phyloP scores from a whole-genome alignment of 2,329 filamentous ascomycete genomes.

The Monilinia polystroma region DNA sequence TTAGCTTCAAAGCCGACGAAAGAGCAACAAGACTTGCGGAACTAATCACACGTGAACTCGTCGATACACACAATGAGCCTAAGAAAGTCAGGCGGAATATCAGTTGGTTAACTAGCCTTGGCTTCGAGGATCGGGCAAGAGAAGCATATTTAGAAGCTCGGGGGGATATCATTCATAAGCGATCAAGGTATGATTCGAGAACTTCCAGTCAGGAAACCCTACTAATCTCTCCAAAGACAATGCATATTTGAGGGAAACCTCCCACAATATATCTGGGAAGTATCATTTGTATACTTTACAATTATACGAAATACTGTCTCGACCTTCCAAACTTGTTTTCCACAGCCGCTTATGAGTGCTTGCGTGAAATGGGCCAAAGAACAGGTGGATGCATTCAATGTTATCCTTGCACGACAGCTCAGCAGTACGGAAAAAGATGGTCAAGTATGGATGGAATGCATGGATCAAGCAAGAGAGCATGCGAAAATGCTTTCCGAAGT shows the following conservation, averaged over 20 bases:
- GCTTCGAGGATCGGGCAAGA: constrained; percentile 85
- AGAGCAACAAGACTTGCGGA: constrained; percentile 74
- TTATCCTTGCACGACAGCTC: constrained; percentile 76
- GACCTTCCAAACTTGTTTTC: constrained; percentile 85
- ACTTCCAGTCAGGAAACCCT: neutral
- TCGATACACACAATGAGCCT: constrained; percentile 74
- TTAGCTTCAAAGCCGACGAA: constrained; percentile 87
- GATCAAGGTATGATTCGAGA: constrained; percentile 64
- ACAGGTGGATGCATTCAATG: constrained; percentile 87
- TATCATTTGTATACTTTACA: constrained; percentile 94
- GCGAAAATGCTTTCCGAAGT: constrained; percentile 78
- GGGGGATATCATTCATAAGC: constrained; percentile 73
- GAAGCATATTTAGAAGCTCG: constrained; percentile 83
- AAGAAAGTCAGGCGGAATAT: constrained; percentile 78
- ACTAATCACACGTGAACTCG: constrained; percentile 73
- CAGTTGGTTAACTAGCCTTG: constrained; percentile 79
- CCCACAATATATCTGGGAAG: constrained; percentile 88
- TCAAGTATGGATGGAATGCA: constrained; percentile 76
- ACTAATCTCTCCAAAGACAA: constrained; percentile 56
- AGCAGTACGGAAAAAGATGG: constrained; percentile 80
- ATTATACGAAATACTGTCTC: constrained; percentile 90
- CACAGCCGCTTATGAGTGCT: constrained; percentile 82
- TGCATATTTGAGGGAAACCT: constrained; percentile 94
- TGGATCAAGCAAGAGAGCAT: constrained; percentile 78
- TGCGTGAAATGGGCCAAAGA: constrained; percentile 99